Conservation (phyloP, 2,329 filamentous ascomycete species). For the Claviceps cyperi region DNA sequence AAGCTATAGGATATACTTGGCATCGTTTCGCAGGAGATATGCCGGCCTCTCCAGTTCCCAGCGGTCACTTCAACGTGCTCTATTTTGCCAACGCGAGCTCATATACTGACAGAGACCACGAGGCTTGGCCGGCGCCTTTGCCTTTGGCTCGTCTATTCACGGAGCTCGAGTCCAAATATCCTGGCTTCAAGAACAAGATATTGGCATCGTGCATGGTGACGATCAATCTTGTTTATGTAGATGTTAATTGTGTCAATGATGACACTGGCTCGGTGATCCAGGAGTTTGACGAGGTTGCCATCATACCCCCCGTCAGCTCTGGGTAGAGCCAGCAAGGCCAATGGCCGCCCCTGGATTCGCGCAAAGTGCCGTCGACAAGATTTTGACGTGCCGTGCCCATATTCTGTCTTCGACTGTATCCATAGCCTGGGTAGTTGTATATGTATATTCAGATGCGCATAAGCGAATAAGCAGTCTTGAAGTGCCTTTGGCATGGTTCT, state of each 20-base stretch:
- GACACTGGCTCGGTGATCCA: constrained; percentile 37
- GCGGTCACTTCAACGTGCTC: constrained; percentile 61
- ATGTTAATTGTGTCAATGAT: constrained; percentile 37
- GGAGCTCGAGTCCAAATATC: constrained; percentile 53
- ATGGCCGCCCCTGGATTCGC: not conserved
- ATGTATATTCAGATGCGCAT: too few relatives aligned
- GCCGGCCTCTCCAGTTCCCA: constrained; percentile 31
- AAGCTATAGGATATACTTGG: not conserved
- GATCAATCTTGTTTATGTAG: constrained; percentile 69
- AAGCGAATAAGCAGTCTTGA: too few relatives aligned
- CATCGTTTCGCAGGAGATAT: constrained; percentile 12
- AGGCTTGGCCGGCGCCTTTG: constrained; percentile 52
- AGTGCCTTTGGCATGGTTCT: too few relatives aligned
- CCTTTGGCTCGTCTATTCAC: constrained; percentile 47
- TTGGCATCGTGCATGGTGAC: constrained; percentile 63
- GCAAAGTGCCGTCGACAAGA: not conserved
- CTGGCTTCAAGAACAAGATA: constrained; percentile 53
- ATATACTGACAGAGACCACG: constrained; percentile 53
- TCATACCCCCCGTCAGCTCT: constrained; percentile 80
- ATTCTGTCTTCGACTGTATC: not conserved
- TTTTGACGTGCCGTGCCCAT: not conserved
- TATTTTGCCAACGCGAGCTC: constrained; percentile 69
- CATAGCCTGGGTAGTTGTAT: too few relatives aligned
- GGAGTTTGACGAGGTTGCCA: constrained; percentile 69
- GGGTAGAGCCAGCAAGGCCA: constrained; percentile 33